A percentile compares a stretch with the other conserved stretches of the same genome.
phyloP scores from a whole-genome alignment of 1,284 basidiomycete species.

The Leccinum angustisporum region DNA sequence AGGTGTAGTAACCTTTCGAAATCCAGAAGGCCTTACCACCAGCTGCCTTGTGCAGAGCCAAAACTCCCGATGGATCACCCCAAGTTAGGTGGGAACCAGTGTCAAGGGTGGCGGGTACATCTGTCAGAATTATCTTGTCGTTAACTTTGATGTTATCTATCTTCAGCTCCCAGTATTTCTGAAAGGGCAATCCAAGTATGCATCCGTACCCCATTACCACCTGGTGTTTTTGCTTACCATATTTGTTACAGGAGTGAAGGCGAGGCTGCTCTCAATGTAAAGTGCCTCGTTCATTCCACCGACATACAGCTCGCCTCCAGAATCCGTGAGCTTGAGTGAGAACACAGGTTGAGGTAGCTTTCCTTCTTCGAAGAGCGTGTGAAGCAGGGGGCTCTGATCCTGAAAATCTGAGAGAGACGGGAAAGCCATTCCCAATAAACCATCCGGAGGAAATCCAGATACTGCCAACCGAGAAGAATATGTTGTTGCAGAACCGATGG shows the following conservation, averaged over 20 bases:
- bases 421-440: neutral
- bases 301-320: neutral
- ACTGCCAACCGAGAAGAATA: neutral
- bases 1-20: neutral
- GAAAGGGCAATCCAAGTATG: neutral
- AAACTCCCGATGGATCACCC: neutral
- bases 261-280: neutral
- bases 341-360: neutral
- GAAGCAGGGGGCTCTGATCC: neutral
- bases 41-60: neutral
- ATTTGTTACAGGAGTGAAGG: neutral
- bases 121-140: neutral
- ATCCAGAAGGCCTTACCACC: neutral
- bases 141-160: neutral
- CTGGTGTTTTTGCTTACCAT: neutral
- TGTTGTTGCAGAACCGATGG: neutral
- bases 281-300: neutral
- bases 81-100: neutral
- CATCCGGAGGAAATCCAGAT: neutral
- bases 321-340: neutral
- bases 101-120: neutral
- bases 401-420: neutral
- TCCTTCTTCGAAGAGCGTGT: neutral
- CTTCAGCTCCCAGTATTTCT: neutral
- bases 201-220: neutral